Conservation (phyloP, 148 eudicot genomes). For the Cornus florida region DNA sequence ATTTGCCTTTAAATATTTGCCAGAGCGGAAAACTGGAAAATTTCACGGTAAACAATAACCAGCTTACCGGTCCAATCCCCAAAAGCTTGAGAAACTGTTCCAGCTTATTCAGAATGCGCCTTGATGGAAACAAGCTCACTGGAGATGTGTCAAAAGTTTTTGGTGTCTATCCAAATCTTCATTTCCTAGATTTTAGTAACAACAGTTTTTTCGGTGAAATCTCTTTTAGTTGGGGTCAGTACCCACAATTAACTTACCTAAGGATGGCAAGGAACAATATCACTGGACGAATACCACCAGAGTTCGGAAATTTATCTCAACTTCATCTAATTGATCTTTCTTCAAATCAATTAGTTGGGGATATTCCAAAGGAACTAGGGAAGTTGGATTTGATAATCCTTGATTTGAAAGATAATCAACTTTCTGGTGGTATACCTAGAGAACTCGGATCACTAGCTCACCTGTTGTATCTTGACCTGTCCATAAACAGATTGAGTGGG, state of each 20-base stretch:
- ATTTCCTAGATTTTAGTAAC: conserved; percentile 3
- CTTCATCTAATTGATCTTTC: no score
- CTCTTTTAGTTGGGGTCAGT: conserved; percentile 21
- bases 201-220: no score
- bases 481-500: conserved; percentile 27
- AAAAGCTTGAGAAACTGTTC: no score
- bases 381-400: conserved; percentile 26
- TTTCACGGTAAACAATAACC: conserved; percentile 16
- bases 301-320: no score
- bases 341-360: no score
- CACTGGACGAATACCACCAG: no score
- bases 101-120: no score
- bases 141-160: conserved; percentile 1
- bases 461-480: conserved; percentile 33
- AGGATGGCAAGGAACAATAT: no score
- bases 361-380: not conserved
- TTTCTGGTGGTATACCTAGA: conserved; percentile 27
- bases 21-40: conserved; percentile 17
- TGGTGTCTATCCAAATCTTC: conserved; percentile 28
- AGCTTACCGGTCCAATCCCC: no score
- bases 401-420: conserved; percentile 29
- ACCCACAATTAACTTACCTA: conserved; percentile 3
- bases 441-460: conserved; percentile 32
- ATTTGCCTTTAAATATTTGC: conserved; percentile 21
- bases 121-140: no score